phyloP scores from a whole-genome alignment of 331 rosid species.

The Quercus phellos region DNA sequence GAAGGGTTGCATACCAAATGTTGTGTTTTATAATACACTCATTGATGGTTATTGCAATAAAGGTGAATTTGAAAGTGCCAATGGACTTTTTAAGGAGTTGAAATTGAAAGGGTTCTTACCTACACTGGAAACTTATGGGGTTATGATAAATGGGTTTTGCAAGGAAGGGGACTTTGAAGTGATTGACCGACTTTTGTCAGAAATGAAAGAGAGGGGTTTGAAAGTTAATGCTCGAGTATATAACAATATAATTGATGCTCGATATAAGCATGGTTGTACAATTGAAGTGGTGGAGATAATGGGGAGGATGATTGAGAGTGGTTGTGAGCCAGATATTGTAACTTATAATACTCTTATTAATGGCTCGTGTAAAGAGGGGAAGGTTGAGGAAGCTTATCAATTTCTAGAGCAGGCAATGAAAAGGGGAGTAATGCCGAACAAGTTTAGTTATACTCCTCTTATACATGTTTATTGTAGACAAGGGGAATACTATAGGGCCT shows the following conservation, averaged over 20 bases:
- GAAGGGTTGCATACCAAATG: slow-evolving; percentile 59
- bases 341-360: slow-evolving; percentile 65
- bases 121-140: slow-evolving; percentile 54
- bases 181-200: slow-evolving; percentile 53
- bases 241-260: slow-evolving; percentile 60
- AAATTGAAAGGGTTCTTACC: slow-evolving; percentile 69
- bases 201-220: slow-evolving; percentile 62
- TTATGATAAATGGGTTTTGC: slow-evolving; percentile 65
- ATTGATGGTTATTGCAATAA: slow-evolving; percentile 68
- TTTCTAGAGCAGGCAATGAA: slow-evolving; percentile 41
- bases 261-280: slow-evolving; percentile 45
- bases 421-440: slow-evolving; percentile 46
- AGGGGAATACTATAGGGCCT: slow-evolving; percentile 60
- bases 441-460: slow-evolving; percentile 61
- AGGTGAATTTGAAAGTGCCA: slow-evolving; percentile 52
- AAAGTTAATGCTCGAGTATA: slow-evolving; percentile 42
- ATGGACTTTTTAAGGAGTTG: slow-evolving; percentile 49
- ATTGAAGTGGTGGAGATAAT: slow-evolving; percentile 39
- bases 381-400: slow-evolving; percentile 54
- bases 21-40: slow-evolving; percentile 67
- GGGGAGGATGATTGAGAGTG: slow-evolving; percentile 48
- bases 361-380: slow-evolving; percentile 50
- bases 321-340: slow-evolving; percentile 64
- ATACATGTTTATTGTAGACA: slow-evolving; percentile 52
- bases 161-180: slow-evolving; percentile 50